A percentile compares a stretch with the other conserved stretches of the same genome.
phyloP scores from a whole-genome alignment of 2,329 filamentous ascomycete species.

The Chaetomium globosum region DNA sequence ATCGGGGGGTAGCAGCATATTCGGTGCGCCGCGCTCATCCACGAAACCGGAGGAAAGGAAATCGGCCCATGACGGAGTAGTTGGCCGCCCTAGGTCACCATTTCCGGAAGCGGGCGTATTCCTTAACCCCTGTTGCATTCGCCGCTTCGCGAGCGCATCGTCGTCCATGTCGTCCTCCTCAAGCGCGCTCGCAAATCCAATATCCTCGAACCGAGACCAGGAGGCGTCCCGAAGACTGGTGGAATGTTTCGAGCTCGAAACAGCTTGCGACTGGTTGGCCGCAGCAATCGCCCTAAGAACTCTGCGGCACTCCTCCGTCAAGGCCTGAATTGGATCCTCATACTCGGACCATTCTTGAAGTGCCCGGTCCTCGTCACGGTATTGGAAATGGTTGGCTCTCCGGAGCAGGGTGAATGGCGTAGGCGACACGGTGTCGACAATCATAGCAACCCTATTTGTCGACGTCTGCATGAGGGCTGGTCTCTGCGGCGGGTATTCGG shows the following conservation, averaged over 20 bases:
- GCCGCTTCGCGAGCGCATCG: conserved; percentile 49
- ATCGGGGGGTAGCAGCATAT: conserved; percentile 83
- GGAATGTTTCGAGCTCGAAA: conserved; percentile 69
- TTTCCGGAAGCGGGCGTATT: conserved; percentile 67
- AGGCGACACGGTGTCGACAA: conserved; percentile 91
- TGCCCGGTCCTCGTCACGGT: conserved; percentile 83
- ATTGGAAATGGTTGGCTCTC: conserved; percentile 92
- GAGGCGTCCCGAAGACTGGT: conserved; percentile 80
- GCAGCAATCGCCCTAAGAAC: conserved; percentile 87
- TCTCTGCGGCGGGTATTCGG: conserved; percentile 85
- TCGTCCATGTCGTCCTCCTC: conserved; percentile 72
- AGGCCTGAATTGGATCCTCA: conserved; percentile 81
- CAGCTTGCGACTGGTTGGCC: conserved; percentile 76
- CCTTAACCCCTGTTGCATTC: conserved; percentile 56
- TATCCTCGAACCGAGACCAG: conserved; percentile 95
- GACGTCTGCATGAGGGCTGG: conserved; percentile 75
- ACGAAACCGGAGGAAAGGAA: conserved; percentile 93
- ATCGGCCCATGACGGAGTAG: conserved; percentile 97
- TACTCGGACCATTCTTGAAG: conserved; percentile 84
- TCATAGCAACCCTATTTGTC: conserved; percentile 92
- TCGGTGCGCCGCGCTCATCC: conserved; percentile 69
- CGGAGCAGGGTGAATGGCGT: conserved; percentile 90
- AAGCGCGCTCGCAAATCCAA: conserved; percentile 79
- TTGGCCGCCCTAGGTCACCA: conserved; percentile 75
- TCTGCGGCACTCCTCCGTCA: conserved; percentile 92